A percentile compares a stretch with the other conserved stretches of the same genome.
These are phyloP conservation scores for Rhododendron molle DNA, from an alignment of 148 eudicot genomes.

Conservation along the genomic window DNA sequence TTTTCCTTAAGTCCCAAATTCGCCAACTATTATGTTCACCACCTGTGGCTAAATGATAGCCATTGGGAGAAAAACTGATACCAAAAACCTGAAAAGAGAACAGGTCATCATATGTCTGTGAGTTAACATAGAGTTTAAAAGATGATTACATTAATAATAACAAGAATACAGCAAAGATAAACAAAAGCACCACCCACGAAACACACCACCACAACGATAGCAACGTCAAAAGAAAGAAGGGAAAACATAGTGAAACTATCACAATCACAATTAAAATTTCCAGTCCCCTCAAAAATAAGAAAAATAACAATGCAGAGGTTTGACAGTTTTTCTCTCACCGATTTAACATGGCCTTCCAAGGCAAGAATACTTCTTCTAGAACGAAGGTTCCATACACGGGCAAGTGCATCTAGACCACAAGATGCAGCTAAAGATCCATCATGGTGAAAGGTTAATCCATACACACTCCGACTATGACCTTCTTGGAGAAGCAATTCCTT, in stretches of 20 bases:
- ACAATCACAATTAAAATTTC: background rate
- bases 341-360: conserved; percentile 91
- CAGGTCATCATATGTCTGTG: no score
- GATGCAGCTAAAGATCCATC: conserved; percentile 93
- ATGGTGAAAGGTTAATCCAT: conserved; percentile 75
- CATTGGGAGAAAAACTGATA: no score
- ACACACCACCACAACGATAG: no score
- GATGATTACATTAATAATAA: no score
- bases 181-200: no score
- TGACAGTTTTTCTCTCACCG: conserved; percentile 42
- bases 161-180: no score
- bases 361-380: conserved; percentile 90
- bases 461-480: conserved; percentile 93
- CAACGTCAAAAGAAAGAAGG: background rate
- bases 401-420: conserved; percentile 86
- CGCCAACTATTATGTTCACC: no score
- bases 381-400: conserved; percentile 94
- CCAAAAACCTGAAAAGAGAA: no score
- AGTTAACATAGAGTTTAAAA: no score
- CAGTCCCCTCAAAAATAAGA: no score
- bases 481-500: conserved; percentile 92
- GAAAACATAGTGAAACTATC: background rate
- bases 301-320: background rate
- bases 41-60: no score
- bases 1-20: conserved; percentile 91